Percentiles rank a stretch among this genome's conserved stretches.
phyloP scores from a whole-genome alignment of 148 eudicot species.

The Diospyros lotus region DNA sequence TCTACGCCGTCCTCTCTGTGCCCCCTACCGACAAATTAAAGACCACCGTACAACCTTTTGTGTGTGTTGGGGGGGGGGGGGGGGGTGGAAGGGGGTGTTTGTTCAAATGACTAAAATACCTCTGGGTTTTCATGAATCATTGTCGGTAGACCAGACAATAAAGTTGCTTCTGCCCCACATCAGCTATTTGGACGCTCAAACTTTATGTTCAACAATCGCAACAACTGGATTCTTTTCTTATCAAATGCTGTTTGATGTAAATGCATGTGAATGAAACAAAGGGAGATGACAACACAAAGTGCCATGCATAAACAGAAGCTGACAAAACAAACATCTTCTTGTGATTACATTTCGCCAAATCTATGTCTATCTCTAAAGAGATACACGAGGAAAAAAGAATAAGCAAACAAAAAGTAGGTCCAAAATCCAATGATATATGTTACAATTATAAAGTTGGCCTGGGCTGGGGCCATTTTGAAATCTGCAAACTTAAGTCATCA shows the following conservation, averaged over 20 bases:
- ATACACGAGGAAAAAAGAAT: neutral
- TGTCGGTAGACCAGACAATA: constrained; percentile 27
- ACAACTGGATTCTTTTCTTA: constrained; percentile 10
- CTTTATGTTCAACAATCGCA: neutral
- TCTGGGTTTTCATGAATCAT: constrained; percentile 13
- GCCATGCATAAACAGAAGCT: constrained; percentile 14
- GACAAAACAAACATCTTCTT: constrained; percentile 15
- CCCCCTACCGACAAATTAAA: neutral
- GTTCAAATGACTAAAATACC: constrained; percentile 17
- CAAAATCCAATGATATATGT: neutral
- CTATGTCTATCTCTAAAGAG: neutral
- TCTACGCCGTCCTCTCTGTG: too few species aligned
- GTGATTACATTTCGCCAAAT: constrained; percentile 12
- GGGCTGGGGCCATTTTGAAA: neutral
- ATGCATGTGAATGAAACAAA: neutral
- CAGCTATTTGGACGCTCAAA: neutral
- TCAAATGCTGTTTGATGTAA: neutral
- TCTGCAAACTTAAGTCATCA: neutral
- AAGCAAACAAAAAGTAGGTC: neutral
- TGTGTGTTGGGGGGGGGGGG: too few species aligned
- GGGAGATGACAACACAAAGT: constrained; percentile 21
- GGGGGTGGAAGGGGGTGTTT: neutral
- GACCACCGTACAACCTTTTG: neutral
- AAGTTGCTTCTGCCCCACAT: constrained; percentile 6
- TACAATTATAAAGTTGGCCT: constrained; percentile 10